Conservation (phyloP, 2,329 filamentous ascomycete genomes). For the Macrophomina tecta region DNA sequence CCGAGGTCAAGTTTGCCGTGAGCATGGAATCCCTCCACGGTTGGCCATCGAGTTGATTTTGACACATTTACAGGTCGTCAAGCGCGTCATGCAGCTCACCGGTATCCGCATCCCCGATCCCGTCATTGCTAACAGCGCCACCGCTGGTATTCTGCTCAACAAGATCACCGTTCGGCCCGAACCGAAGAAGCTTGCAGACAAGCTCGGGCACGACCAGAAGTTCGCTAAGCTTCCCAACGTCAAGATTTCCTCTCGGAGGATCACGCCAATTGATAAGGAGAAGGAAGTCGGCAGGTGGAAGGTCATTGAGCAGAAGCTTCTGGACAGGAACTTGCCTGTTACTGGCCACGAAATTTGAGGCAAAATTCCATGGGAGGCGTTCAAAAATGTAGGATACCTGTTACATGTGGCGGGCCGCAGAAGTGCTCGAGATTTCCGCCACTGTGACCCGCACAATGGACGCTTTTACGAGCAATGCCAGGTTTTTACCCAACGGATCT, state of each 20-base stretch:
- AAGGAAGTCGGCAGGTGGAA: constrained; percentile 77
- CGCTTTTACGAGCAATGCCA: not conserved
- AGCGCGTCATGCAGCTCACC: constrained; percentile 82
- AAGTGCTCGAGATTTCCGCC: not conserved
- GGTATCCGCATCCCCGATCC: constrained; percentile 76
- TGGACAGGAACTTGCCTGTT: constrained; percentile 22
- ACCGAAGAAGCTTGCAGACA: constrained; percentile 65
- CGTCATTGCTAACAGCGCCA: constrained; percentile 56
- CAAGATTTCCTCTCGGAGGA: constrained; percentile 65
- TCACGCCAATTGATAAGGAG: constrained; percentile 76
- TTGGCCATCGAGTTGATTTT: not conserved
- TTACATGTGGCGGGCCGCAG: constrained; percentile 5
- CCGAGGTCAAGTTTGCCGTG: constrained; percentile 45
- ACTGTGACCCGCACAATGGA: not conserved
- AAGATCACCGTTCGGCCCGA: constrained; percentile 33
- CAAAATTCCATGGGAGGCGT: not conserved
- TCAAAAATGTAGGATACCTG: constrained; percentile 3
- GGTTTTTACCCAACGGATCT: not conserved
- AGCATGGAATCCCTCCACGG: constrained; percentile 25
- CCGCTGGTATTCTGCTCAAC: constrained; percentile 45
- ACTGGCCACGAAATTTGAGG: constrained; percentile 3
- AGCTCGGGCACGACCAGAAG: constrained; percentile 53
- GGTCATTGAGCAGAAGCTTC: constrained; percentile 75
- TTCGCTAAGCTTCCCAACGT: constrained; percentile 71
- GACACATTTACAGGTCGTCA: constrained; percentile 66